Percentiles rank a stretch among this genome's conserved stretches.
Evolutionary conservation across 805 yeast species (phyloP).

Genomic region (Peterozyma toletana): DNA sequence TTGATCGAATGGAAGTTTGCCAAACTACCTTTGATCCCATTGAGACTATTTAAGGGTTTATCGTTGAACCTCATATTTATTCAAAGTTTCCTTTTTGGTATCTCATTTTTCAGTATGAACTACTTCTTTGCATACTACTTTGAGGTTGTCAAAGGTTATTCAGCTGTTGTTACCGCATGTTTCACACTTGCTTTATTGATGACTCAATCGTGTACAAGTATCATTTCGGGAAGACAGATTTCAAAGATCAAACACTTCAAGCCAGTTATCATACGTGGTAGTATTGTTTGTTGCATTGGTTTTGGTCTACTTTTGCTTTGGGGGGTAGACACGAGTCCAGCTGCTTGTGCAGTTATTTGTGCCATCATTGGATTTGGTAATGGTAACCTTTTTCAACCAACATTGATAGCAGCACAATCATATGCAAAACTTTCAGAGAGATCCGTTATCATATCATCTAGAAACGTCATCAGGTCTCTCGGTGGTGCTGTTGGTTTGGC

Average conservation of each 20-base stretch:
- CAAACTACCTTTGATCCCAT: slow-evolving; percentile 47
- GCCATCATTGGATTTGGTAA: slow-evolving; percentile 33
- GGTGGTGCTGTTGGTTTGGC: slow-evolving; percentile 63
- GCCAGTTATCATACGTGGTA: slow-evolving; percentile 33
- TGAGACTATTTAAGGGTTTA: slow-evolving; percentile 30
- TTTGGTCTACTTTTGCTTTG: slow-evolving; percentile 28
- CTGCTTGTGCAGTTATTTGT: slow-evolving; percentile 27
- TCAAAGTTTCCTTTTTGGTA: slow-evolving; percentile 40
- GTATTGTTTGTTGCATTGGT: slow-evolving; percentile 32
- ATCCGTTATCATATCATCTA: slow-evolving; percentile 49
- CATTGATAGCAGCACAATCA: slow-evolving; percentile 49
- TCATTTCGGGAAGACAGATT: slow-evolving; percentile 38
- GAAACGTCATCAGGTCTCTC: slow-evolving; percentile 49
- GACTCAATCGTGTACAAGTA: slow-evolving; percentile 32
- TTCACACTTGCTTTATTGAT: slow-evolving; percentile 37
- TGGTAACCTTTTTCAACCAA: slow-evolving; percentile 48
- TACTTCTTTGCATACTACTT: slow-evolving; percentile 44
- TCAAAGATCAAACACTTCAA: slow-evolving; percentile 35
- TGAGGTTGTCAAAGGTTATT: slow-evolving; percentile 35
- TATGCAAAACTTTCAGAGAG: slow-evolving; percentile 43
- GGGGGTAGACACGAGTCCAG: slow-evolving; percentile 22
- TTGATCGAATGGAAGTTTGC: slow-evolving; percentile 43
- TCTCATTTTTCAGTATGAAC: slow-evolving; percentile 36
- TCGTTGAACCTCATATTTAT: slow-evolving; percentile 26
- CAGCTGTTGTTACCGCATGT: slow-evolving; percentile 30